Base-by-base conservation (phyloP, 2,329 filamentous ascomycete species). In the Cladosporium sp. region DNA sequence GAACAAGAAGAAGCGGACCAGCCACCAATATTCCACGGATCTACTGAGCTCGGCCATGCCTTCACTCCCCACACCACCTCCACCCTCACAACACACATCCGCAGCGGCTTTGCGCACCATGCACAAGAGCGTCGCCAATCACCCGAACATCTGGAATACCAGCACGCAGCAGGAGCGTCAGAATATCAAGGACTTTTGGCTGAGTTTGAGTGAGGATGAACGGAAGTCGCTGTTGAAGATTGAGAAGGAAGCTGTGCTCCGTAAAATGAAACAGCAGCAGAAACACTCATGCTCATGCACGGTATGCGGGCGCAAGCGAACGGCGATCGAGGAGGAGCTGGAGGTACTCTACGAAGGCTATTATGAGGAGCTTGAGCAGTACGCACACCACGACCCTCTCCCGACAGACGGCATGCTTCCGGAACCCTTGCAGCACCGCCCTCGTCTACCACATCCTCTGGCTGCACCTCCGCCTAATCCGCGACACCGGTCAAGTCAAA, bases 261-360 rank as follows among this genome's bases (percentile, higher is more conserved):
- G 90, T 70, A 99, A 99, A 80, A 99, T 99, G 94, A 99, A 99
- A 80, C 94, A 99, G 74, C 94, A 99, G 74, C 94, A 99, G 74
- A 97, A 97, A 75, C 92, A 97, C 73, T 97, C 93, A 2, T 99
- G 94, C 79, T 97, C 92, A 73, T 99, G 94, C 75, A 95, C 91
- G 4, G 93, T 99, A 39, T 99, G 94, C 73, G 94, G 94, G 54
- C 85, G 94, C 64, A 99, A 99, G 78, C 86, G 94, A 55, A 96
- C 89, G 12, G 94, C 94, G 37, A 99, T 99, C 65, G 94, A 99
- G 75, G 94, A 99, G 75, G 94, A 99, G 74, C 80, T 99, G 12
- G 94, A 99, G 71, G 92, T 96, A 17, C 83, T 99, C 12, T 99
- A 99, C 74, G 94, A 99, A 77, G 93, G 93, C 62, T 99, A 99